A percentile compares a stretch with the other conserved stretches of the same genome.
These are phyloP conservation scores for Rhazya stricta DNA, from an alignment of 257 asterid species.

Conservation along the genomic window DNA sequence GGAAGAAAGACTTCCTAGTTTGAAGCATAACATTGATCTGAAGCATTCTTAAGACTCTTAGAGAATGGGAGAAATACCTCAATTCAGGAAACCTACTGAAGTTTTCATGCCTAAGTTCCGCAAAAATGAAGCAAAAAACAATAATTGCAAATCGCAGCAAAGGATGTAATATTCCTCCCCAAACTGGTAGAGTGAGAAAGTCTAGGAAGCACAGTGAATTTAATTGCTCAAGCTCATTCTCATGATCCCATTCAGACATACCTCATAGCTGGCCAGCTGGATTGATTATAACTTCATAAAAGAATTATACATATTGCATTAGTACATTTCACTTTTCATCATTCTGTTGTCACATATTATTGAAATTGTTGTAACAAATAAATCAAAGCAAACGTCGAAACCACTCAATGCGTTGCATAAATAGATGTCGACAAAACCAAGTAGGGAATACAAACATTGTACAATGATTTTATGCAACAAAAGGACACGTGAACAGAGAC, in stretches of 20 bases:
- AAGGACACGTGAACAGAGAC: too few relatives aligned
- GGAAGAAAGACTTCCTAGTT: background rate
- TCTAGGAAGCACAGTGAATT: background rate
- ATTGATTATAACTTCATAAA: too few relatives aligned
- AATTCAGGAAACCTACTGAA: background rate
- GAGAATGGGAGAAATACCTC: background rate
- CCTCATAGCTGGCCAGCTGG: too few relatives aligned
- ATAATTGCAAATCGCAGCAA: background rate
- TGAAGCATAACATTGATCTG: background rate
- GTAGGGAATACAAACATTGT: background rate
- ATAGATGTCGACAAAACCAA: background rate
- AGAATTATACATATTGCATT: background rate
- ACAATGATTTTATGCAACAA: background rate
- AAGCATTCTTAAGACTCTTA: background rate
- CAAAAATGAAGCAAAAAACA: background rate
- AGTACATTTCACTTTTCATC: background rate
- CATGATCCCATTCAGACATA: background rate
- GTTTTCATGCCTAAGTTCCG: background rate
- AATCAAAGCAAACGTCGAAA: background rate
- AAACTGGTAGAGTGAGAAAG: too few relatives aligned
- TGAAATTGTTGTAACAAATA: background rate
- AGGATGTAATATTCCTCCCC: too few relatives aligned
- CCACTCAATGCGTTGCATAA: background rate
- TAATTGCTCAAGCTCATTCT: background rate
- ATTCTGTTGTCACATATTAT: background rate